Conservation (phyloP, 1,139 yeast species). For the Saccharomyces hybrid region DNA sequence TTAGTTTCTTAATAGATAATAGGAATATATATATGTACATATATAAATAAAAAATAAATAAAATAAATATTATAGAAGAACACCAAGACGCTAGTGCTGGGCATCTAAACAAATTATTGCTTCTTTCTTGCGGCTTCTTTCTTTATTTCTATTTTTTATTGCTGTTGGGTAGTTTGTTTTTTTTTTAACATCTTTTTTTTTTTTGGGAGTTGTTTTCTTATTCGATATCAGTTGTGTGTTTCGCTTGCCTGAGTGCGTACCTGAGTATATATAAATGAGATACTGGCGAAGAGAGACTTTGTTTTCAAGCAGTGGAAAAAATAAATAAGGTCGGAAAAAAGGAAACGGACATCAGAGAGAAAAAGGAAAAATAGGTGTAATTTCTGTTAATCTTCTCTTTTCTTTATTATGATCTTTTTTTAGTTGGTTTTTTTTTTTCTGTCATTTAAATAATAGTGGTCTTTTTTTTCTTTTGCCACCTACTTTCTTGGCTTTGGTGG, state of each 20-base stretch:
- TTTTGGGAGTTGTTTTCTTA: background rate
- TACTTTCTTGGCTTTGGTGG: constrained; percentile 54
- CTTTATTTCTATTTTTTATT: background rate
- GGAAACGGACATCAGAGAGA: background rate
- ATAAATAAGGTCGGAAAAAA: background rate
- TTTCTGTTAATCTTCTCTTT: background rate
- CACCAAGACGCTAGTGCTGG: background rate
- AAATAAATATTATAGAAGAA: background rate
- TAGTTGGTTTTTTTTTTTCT: background rate
- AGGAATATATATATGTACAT: constrained; percentile 1
- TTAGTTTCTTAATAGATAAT: background rate
- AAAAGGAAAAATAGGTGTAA: background rate
- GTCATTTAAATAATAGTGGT: constrained; percentile 2
- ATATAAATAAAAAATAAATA: background rate
- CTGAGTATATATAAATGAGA: background rate
- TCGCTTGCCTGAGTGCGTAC: background rate
- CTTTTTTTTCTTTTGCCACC: background rate
- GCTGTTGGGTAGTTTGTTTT: background rate
- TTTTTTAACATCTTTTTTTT: background rate
- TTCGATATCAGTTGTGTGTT: background rate
- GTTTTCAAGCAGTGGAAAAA: background rate
- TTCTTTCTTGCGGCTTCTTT: background rate
- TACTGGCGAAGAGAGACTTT: background rate
- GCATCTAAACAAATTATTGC: background rate
- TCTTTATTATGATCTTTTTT: background rate